Conservation (phyloP, 805 yeast species). For the Clavispora fructus region DNA sequence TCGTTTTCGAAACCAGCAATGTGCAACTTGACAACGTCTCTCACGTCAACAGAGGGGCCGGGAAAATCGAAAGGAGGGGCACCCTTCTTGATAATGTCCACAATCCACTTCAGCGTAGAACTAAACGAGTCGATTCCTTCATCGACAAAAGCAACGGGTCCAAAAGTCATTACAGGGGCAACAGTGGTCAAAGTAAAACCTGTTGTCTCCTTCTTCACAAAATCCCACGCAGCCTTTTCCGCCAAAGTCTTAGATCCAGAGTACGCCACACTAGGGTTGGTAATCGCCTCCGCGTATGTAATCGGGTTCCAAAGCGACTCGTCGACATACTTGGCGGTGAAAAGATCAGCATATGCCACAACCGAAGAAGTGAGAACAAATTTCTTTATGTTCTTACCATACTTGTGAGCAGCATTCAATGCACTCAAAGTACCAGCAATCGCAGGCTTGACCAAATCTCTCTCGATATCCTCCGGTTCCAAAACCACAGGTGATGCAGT, state of each 20-base stretch:
- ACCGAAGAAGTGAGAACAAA: constrained; percentile 9
- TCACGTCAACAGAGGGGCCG: constrained; percentile 12
- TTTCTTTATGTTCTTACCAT: constrained; percentile 6
- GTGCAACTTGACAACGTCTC: constrained; percentile 14
- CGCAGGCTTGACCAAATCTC: constrained; percentile 53
- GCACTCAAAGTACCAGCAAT: constrained; percentile 20
- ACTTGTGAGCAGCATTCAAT: constrained; percentile 6
- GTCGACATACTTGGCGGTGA: not conserved
- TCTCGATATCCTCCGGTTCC: constrained; percentile 40
- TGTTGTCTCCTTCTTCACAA: constrained; percentile 34
- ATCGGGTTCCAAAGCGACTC: constrained; percentile 44
- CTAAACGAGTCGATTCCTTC: constrained; percentile 1
- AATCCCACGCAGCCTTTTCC: constrained; percentile 42
- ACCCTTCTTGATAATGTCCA: no score
- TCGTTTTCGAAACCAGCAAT: constrained; percentile 16
- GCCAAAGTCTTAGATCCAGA: constrained; percentile 4
- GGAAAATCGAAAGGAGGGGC: no score
- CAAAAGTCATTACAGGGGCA: constrained; percentile 37
- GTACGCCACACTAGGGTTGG: not conserved
- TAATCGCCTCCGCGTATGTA: constrained; percentile 38
- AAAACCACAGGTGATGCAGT: constrained; percentile 57
- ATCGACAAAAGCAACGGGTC: constrained; percentile 45
- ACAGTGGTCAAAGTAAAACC: constrained; percentile 35
- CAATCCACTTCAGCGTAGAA: no score
- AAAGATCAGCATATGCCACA: constrained; percentile 4